These are phyloP conservation scores for Apiotrichum domesticum DNA, from an alignment of 1,284 basidiomycete species.

Conservation along the genomic window DNA sequence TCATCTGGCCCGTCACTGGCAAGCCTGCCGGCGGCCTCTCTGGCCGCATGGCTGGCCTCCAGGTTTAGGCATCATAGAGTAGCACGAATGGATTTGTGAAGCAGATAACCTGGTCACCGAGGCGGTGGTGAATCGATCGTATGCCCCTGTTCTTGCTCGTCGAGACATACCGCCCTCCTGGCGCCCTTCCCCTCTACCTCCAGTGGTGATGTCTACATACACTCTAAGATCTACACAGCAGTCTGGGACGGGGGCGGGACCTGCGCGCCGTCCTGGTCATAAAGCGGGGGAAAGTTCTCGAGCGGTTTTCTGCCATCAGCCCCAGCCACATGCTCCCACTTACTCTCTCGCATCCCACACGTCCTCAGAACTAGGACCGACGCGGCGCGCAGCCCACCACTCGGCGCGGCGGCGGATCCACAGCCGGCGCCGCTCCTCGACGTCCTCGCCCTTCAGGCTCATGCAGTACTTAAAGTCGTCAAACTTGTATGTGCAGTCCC, in stretches of 20 bases:
- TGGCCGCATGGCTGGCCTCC: conserved; percentile 25
- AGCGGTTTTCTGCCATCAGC: conserved; percentile 24
- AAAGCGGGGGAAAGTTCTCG: conserved; percentile 40
- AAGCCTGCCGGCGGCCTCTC: conserved; percentile 23
- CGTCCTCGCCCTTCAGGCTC: conserved; percentile 68
- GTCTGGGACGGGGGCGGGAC: not conserved
- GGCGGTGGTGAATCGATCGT: too few relatives aligned
- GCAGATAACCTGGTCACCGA: too few relatives aligned
- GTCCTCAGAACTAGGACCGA: conserved; percentile 78
- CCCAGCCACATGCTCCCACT: too few relatives aligned
- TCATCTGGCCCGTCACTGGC: conserved; percentile 68
- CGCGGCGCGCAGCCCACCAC: conserved; percentile 76
- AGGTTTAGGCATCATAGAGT: conserved; percentile 15
- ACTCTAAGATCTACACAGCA: not conserved
- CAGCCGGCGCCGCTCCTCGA: conserved; percentile 66
- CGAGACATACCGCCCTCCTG: too few relatives aligned
- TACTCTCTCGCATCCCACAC: conserved; percentile 80
- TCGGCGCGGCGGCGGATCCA: conserved; percentile 85
- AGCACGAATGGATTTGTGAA: not conserved
- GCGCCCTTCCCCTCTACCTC: not conserved
- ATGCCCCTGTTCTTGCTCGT: too few relatives aligned
- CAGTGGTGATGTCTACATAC: conserved; percentile 1
- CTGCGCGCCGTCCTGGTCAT: conserved; percentile 21
- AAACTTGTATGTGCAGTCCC: conserved; percentile 70
- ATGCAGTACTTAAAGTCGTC: conserved; percentile 96